Conservation (phyloP, 129 eudicot genomes). For the Chrysanthemum makinoi region DNA sequence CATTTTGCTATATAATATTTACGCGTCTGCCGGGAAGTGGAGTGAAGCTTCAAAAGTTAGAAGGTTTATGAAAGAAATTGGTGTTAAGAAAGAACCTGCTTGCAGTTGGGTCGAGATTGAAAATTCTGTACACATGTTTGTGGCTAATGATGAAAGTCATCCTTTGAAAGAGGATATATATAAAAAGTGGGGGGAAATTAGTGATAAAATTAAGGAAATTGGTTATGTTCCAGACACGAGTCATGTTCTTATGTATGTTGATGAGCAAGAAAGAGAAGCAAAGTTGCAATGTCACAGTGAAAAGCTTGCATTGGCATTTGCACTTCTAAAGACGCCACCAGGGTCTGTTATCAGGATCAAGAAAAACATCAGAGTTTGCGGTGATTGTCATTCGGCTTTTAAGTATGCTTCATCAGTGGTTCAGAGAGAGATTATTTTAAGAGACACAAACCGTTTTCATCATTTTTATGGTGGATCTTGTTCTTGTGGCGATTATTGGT, state of each 20-base stretch:
- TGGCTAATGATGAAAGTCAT: slow-evolving; percentile 74
- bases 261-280: slow-evolving; percentile 61
- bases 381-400: slow-evolving; percentile 85
- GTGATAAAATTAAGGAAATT: slow-evolving; percentile 50
- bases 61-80: slow-evolving; percentile 58
- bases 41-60: slow-evolving; percentile 69
- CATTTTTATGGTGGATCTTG: slow-evolving; percentile 65
- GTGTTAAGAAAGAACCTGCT: slow-evolving; percentile 80
- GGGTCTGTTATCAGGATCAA: slow-evolving; percentile 58
- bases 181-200: slow-evolving; percentile 58
- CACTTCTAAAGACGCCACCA: slow-evolving; percentile 44
- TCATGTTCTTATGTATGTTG: slow-evolving; percentile 70
- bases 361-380: slow-evolving; percentile 86
- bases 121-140: slow-evolving; percentile 67
- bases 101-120: slow-evolving; percentile 92
- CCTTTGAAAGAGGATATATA: slow-evolving; percentile 56
- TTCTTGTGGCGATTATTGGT: slow-evolving; percentile 93
- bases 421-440: slow-evolving; percentile 60
- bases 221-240: slow-evolving; percentile 86
- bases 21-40: slow-evolving; percentile 67
- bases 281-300: slow-evolving; percentile 79
- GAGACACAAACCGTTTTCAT: slow-evolving; percentile 83
- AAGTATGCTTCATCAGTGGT: slow-evolving; percentile 65
- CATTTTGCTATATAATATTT: slow-evolving; percentile 59
- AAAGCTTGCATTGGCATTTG: slow-evolving; percentile 71